Conservation (phyloP, 2,329 filamentous ascomycete species). For the Pseudogymnoascus sp. region DNA sequence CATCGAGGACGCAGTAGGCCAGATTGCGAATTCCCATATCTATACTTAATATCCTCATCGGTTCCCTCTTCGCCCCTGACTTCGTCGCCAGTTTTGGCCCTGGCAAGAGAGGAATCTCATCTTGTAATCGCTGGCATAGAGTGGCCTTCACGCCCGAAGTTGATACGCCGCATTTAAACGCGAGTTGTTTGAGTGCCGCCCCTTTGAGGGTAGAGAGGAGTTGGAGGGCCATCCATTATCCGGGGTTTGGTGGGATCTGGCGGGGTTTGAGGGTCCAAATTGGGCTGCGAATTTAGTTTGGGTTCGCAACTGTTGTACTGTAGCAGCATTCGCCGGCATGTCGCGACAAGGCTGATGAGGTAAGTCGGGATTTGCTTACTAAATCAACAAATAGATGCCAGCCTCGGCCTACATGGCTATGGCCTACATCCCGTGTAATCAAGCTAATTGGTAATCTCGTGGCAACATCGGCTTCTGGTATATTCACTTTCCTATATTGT, state of each 20-base stretch:
- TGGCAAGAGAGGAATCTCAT: constrained; percentile 24
- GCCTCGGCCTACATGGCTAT: neutral
- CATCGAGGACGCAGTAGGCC: constrained; percentile 56
- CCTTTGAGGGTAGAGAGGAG: constrained; percentile 36
- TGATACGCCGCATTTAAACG: constrained; percentile 51
- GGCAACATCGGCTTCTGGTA: neutral
- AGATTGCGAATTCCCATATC: constrained; percentile 81
- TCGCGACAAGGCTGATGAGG: constrained; percentile 2
- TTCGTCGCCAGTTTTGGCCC: neutral
- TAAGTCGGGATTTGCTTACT: constrained; percentile 1
- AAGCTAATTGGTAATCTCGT: neutral
- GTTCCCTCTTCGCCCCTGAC: neutral
- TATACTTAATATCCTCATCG: constrained; percentile 59
- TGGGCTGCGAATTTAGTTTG: neutral
- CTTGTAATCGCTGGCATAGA: constrained; percentile 42
- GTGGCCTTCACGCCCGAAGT: constrained; percentile 51
- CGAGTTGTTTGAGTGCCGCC: constrained; percentile 48
- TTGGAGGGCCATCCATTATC: constrained; percentile 25
- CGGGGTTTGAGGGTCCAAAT: neutral
- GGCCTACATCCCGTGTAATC: neutral
- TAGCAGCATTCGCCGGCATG: neutral
- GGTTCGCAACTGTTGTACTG: neutral
- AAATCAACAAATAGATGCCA: neutral
- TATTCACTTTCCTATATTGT: neutral
- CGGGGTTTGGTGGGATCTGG: constrained; percentile 1